Conservation (phyloP, 192 early-diverging fungal genomes). For the Entomortierella parvispora region DNA sequence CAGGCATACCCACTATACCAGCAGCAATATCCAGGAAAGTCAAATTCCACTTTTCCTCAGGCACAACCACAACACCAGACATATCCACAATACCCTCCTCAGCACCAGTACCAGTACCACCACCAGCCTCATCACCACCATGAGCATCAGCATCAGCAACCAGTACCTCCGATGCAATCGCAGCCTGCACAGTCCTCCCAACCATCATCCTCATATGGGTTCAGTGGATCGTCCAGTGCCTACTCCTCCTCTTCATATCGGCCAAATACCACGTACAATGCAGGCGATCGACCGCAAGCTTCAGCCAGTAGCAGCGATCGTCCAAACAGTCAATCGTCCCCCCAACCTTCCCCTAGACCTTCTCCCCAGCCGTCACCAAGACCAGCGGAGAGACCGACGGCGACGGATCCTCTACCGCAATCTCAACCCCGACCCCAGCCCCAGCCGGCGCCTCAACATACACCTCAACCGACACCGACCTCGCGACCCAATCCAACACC, state of each 20-base stretch:
- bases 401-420: neutral
- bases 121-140: too few relatives aligned
- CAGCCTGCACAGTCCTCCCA: slow-evolving; percentile 1
- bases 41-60: too few relatives aligned
- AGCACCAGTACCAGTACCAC: too few relatives aligned
- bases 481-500: slow-evolving; percentile 2
- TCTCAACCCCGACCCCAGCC: slow-evolving; percentile 8
- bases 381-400: too few relatives aligned
- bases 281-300: too few relatives aligned
- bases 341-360: neutral
- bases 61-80: too few relatives aligned
- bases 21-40: too few relatives aligned
- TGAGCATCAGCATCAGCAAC: neutral
- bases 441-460: neutral
- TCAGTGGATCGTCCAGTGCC: neutral
- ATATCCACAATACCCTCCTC: too few relatives aligned
- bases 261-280: too few relatives aligned
- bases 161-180: neutral
- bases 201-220: neutral
- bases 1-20: too few relatives aligned
- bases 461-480: neutral
- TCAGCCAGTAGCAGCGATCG: neutral
- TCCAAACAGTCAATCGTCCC: neutral
- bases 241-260: too few relatives aligned
- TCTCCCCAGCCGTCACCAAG: too few relatives aligned